phyloP scores from a whole-genome alignment of 2,329 filamentous ascomycete genomes.

The Massarina eburnea region DNA sequence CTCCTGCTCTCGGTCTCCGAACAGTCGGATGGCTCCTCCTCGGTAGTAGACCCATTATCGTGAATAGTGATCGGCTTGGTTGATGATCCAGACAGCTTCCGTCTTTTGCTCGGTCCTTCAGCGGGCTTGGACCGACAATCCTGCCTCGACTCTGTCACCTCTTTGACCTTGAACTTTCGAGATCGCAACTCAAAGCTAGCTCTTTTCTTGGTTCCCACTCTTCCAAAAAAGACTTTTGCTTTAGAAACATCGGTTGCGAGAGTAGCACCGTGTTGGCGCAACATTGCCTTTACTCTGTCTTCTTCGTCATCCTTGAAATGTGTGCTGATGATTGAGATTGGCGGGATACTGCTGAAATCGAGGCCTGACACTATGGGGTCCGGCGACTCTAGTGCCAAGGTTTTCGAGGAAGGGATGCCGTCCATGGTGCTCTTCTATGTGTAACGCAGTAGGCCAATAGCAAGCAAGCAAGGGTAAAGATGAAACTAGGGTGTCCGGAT shows the following conservation, averaged over 20 bases:
- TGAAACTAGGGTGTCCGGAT: constrained; percentile 22
- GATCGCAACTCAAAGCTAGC: constrained; percentile 77
- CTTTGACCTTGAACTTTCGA: constrained; percentile 62
- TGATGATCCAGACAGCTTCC: constrained; percentile 10
- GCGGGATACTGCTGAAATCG: constrained; percentile 55
- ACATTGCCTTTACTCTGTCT: constrained; percentile 63
- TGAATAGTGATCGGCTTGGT: constrained; percentile 11
- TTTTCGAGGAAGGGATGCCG: constrained; percentile 19
- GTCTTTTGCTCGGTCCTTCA: constrained; percentile 19
- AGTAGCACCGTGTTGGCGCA: constrained; percentile 57
- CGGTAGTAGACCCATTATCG: constrained; percentile 23
- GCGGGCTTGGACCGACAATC: constrained; percentile 15
- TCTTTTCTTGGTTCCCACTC: constrained; percentile 67
- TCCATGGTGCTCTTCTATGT: constrained; percentile 22
- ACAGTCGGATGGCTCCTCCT: constrained; percentile 18
- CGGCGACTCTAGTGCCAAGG: constrained; percentile 17
- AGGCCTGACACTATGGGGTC: constrained; percentile 19
- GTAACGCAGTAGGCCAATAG: constrained; percentile 25
- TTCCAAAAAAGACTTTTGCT: constrained; percentile 74
- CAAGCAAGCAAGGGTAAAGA: constrained; percentile 27
- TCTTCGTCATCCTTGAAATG: constrained; percentile 67
- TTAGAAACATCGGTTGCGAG: constrained; percentile 73
- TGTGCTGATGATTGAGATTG: constrained; percentile 72
- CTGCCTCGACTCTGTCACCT: constrained; percentile 39
- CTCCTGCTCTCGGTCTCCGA: constrained; percentile 16